Base-by-base conservation (phyloP, 441 rosid species). In the Sinapis alba region DNA sequence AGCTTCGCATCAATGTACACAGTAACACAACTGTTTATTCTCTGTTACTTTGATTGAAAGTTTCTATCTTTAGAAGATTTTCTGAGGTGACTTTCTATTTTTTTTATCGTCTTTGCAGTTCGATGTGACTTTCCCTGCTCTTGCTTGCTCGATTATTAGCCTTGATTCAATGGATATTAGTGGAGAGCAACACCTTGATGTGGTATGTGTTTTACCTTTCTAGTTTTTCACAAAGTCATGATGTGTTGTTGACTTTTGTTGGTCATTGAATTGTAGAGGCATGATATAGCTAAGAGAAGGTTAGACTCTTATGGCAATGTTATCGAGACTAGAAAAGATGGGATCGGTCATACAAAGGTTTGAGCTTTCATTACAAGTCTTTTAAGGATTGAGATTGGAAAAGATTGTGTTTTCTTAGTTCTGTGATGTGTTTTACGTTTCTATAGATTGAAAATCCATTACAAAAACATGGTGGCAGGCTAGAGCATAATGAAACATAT, bases 391-490 rank as follows among this genome's bases (percentile, higher is more conserved):
- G 53, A 36, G 10, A 36, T 11, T 36, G 12, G 8, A 7, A 47
- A 47, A 16, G 10, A 6, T 47, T 18, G 11, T 18, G 3, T 47
- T 47, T 32, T 13, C 20, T 20, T 10, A 18, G 6, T 68, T 34
- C 3, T 34, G 1, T n/a, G 1, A 2, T 68, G 54, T 36, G 56
- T 3, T 34, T 2, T n/a, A n/a, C n/a, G 26, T 69, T 41, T 69
- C 4, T 16, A 0, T 80, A 91, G 97, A 87, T 91, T 81, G 98
- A 87, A 38, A 90, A 85, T 23, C 93, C 97, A 43, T 85, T 93
- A 68, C 97, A 93, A 80, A 90, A 73, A 81, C 94, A 93, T 80
- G 98, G 98, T 82, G 94, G 97, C 69, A 86, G 98, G 88, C 94
- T 93, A 76, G 97, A 85, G 81, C 94, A 90, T 80, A 89, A 94